Base-by-base conservation (phyloP, 2,329 filamentous ascomycete genomes). In the Aureobasidium sp. region DNA sequence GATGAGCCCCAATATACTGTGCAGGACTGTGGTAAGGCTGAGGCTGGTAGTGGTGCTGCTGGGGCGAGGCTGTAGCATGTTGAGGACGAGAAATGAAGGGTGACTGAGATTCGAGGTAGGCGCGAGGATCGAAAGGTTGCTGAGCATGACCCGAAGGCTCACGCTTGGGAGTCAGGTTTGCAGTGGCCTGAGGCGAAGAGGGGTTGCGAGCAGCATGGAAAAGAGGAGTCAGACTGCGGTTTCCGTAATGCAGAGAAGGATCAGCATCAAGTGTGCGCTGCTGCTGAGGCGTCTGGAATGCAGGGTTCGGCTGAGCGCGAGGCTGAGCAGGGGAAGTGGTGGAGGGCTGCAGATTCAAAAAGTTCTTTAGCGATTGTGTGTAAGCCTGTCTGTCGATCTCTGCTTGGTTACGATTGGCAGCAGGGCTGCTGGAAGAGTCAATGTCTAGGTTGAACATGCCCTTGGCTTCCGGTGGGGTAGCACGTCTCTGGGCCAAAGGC, bases 361-460 rank as follows among this genome's bases (percentile, higher is more conserved):
- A 68, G 48, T 77, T 74, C 64, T 80, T 78, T 62, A 81, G 71
- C 5, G 75, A 73, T 62, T 76, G 71, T 12, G 77, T 75, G 12
- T 72, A 71, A n/a, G 70, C 70, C 47, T 73, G 3, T 82, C 87
- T 67, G 86, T 82, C 34, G 79, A 77, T 49, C 76, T 79, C 47
- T 25, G 39, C 58, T 25, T 61, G 47, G 22, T 79, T 78, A 22
- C 80, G 79, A 63, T 66, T 64, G 66, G 64, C 36, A 63, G 63
- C 39, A 59, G 64, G 55, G 63, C 63, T 64, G 4, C 78, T 72
- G 20, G 79, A 81, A 27, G 82, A 82, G 66, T 90, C 85, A 49
- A 91, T 77, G 70, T 95, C 90, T 65, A 86, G 81, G 8, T 84
- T 73, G 64, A 91, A 89, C 34, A 89, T 81, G 27, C 59, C 63